phyloP scores from a whole-genome alignment of 768 basidiomycete genomes.

The Terana coerulea region DNA sequence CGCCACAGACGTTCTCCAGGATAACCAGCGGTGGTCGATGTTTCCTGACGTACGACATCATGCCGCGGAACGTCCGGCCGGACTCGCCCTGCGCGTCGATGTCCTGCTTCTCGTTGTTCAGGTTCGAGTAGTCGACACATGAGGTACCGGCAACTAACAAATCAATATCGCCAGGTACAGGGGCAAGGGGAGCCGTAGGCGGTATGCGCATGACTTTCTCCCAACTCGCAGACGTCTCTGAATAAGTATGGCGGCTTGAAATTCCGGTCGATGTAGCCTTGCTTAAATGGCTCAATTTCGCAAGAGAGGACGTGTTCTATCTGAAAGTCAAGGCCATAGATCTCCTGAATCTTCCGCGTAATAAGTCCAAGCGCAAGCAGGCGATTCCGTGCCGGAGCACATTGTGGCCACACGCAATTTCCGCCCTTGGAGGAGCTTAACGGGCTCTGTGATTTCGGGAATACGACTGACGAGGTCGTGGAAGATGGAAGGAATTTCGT shows the following conservation, averaged over 20 bases:
- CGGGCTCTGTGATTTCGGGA: slow-evolving; percentile 62
- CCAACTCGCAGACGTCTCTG: slow-evolving; percentile 91
- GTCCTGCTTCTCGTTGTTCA: slow-evolving; percentile 89
- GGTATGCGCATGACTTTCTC: slow-evolving; percentile 76
- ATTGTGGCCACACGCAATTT: slow-evolving; percentile 93
- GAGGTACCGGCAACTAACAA: slow-evolving; percentile 92
- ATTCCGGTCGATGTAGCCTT: slow-evolving; percentile 96
- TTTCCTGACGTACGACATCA: slow-evolving; percentile 88
- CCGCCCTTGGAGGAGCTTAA: slow-evolving; percentile 65
- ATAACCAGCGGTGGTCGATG: slow-evolving; percentile 91
- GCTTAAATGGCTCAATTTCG: slow-evolving; percentile 96
- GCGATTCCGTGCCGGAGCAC: slow-evolving; percentile 94
- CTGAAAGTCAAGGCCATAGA: slow-evolving; percentile 59
- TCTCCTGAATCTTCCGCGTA: slow-evolving; percentile 66
- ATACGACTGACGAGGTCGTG: slow-evolving; percentile 65
- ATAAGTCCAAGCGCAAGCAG: slow-evolving; percentile 87
- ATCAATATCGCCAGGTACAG: slow-evolving; percentile 89
- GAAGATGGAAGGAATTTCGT: slow-evolving; percentile 70
- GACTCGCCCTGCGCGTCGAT: slow-evolving; percentile 91
- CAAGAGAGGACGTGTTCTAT: slow-evolving; percentile 95
- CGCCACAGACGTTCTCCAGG: slow-evolving; percentile 89
- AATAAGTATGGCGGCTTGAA: slow-evolving; percentile 91
- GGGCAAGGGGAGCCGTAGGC: slow-evolving; percentile 84
- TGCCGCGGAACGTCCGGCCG: slow-evolving; percentile 89
- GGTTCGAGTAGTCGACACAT: slow-evolving; percentile 95